Evolutionary conservation across 2,329 filamentous ascomycete genomes (phyloP).

Genomic region (Aspergillus viridinutans): DNA sequence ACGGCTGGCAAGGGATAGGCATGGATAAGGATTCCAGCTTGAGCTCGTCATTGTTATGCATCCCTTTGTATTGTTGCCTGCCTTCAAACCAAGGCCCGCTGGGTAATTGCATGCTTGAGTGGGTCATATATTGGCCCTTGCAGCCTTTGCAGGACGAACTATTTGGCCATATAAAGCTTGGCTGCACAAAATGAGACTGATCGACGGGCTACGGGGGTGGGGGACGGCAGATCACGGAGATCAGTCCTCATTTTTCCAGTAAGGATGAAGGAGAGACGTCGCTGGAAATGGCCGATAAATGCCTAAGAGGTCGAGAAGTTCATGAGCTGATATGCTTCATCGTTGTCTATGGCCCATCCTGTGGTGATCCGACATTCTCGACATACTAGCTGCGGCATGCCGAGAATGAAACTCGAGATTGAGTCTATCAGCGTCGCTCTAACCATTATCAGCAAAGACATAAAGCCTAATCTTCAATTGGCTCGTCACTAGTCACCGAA

Average conservation of each 20-base stretch:
- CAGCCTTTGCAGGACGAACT: constrained; percentile 4
- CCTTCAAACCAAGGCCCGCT: background rate
- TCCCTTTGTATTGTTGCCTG: background rate
- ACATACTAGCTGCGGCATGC: background rate
- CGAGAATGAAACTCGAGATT: background rate
- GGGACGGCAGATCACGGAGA: background rate
- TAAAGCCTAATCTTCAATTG: background rate
- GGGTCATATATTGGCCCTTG: constrained; percentile 3
- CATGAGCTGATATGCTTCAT: background rate
- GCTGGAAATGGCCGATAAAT: background rate
- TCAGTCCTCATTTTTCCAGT: background rate
- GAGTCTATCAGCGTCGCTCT: background rate
- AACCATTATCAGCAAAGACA: background rate
- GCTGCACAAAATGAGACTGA: background rate
- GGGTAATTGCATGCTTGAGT: background rate
- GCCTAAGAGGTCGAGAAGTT: background rate
- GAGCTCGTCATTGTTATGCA: background rate
- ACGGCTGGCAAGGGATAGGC: background rate
- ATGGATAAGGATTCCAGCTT: background rate
- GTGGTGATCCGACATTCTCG: background rate
- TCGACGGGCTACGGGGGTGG: background rate
- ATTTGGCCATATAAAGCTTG: constrained; percentile 4
- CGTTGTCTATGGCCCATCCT: background rate
- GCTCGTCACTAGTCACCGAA: background rate
- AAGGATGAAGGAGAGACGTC: background rate